Conservation (phyloP, 1,284 basidiomycete species). For the Lentinula novae-zelandiae region DNA sequence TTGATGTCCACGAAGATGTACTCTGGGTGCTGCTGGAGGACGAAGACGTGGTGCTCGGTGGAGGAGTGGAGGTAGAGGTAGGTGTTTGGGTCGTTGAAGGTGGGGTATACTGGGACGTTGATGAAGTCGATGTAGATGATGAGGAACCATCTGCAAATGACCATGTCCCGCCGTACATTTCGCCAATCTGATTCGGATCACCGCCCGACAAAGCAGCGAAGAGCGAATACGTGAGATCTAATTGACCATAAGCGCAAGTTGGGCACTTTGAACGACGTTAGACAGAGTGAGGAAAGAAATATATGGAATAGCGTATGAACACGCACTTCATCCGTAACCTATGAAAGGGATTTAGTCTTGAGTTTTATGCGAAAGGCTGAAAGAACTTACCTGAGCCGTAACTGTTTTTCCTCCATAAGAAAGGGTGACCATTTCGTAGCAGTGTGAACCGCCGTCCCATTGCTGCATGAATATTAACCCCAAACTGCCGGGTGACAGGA, state of each 20-base stretch:
- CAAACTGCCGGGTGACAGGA: background rate
- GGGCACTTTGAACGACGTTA: conserved; percentile 28
- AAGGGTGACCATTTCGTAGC: conserved; percentile 54
- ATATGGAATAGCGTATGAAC: background rate
- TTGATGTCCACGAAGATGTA: background rate
- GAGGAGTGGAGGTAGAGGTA: conserved; percentile 2
- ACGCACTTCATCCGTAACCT: conserved; percentile 2
- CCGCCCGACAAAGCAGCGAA: conserved; percentile 33
- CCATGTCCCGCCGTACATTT: conserved; percentile 37
- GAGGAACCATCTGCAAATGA: conserved; percentile 23
- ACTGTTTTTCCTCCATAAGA: conserved; percentile 49
- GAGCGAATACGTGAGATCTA: conserved; percentile 52
- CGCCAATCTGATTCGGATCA: conserved; percentile 24
- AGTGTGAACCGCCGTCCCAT: conserved; percentile 40
- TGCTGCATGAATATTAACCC: conserved; percentile 22
- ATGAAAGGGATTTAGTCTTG: background rate
- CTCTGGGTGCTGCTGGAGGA: background rate
- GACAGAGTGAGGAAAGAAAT: background rate
- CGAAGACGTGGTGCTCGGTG: background rate
- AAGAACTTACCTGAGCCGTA: conserved; percentile 35
- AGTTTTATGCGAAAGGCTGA: background rate
- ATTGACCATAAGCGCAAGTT: conserved; percentile 42
- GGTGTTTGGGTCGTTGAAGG: background rate
- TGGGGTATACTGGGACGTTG: conserved; percentile 5
- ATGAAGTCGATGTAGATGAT: conserved; percentile 4